Evolutionary conservation across 768 basidiomycete species (phyloP), one percentile per base, ranked within the genome.

Genomic region (Boletus barrowsii): DNA sequence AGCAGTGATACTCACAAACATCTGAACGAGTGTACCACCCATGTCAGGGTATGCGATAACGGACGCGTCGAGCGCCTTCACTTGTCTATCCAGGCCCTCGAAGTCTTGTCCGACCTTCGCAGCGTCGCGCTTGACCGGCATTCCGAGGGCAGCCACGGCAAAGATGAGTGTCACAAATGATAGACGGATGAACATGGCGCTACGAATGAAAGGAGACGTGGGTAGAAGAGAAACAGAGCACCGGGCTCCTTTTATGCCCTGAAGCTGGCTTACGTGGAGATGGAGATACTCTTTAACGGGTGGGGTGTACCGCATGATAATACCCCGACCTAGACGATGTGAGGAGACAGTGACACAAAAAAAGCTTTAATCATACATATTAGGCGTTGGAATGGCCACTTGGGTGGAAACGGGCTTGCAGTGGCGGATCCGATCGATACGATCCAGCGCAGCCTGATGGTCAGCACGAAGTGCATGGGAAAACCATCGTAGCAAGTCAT

Each of bases 141-240:
- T 37, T 10, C 56, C 63, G 41, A 65, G 24, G 26, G 49, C 39
- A n/a, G 35, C 40, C 37, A 53, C 8, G 8, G 56, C 63, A 40
- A 59, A 10, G 42, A 52, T 2, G 37, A 63, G 56, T 6, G 35
- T 42, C 36, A 59, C 40, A 14, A 62, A 46, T 10, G 54, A 58
- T 11, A 42, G 45, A 32, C n/a, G 53, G n/a, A 62, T 33, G 39
- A 48, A 30, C 62, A 63, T 63, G 32, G 40, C 7, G 33, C 2
- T 41, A 11, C 18, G 24, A 47, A 30, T 10, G 43, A 39, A 40
- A 26, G 20, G 4, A 3, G 36, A 35, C 14, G 20, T 35, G 10
- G 35, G 43, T 8, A 17, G 3, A 35, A 18, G 9, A 37, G 42
- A 15, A 11, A 22, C 17, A 17, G 20, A 35, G 9, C 39, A 6